Evolutionary conservation across 176 grass and related monocot genomes (phyloP), one percentile per base, ranked within the genome.

Genomic region (Thinopyrum elongatum): DNA sequence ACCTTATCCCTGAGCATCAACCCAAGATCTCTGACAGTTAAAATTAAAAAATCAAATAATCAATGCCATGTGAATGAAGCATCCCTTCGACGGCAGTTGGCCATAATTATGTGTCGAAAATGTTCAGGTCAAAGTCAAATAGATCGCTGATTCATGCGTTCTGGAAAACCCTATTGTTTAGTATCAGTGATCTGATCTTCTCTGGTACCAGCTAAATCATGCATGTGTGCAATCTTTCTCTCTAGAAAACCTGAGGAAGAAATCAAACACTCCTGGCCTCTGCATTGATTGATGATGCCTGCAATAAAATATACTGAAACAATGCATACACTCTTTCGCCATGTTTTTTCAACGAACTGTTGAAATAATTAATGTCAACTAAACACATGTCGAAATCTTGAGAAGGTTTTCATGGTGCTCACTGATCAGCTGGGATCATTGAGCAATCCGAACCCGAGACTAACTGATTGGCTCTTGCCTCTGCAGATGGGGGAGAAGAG

Each of bases 401-500:
- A 23, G 46, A 6, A 65, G 22, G 44, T 66, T 19, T 19, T 35
- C 12, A 17, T 5, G 33, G 8, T 65, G 13, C 0, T 49, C 59
- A 51, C 47, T 27, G 29, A 36, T 17, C 28, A 23, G 16, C 10
- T 11, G 9, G 21, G 35, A 22, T 22, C 19, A 58, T 80, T 7
- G 2, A 28, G 26, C 8, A 58, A 22, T 58, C 55, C 6, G 51
- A 4, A 35, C 31, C 13, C 8, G 10, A 14, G 25, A 29, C 30
- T 34, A 78, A 67, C 76, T 10, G 9, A 78, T 70, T 5, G 34
- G 17, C 19, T 70, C 11, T 86, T 86, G 74, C 75, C 65, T 77
- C 63, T 88, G 82, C 86, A 97, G 95, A 75, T 90, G 73, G 94
- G 94, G 57, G 90, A 99, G 86, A 98, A 90, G 67, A 92, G 92